phyloP scores from a whole-genome alignment of 148 eudicot species.

The Nepenthes gracilis region DNA sequence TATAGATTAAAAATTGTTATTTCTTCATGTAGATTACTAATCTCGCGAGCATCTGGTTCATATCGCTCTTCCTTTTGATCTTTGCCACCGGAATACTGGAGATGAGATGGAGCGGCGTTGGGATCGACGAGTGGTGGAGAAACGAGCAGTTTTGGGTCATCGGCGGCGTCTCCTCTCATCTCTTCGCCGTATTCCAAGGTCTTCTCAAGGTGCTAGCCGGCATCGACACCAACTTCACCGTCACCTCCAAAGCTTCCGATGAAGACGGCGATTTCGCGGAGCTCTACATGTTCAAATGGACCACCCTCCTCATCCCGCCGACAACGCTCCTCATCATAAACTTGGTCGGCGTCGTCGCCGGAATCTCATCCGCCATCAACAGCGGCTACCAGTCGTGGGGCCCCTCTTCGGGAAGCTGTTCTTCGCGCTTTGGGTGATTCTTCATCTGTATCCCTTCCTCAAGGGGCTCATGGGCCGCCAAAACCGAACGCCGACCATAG shows the following conservation, averaged over 20 bases:
- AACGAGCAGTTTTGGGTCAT: conserved; percentile 89
- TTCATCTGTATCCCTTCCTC: conserved; percentile 73
- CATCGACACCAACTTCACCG: conserved; percentile 73
- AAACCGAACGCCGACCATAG: conserved; percentile 70
- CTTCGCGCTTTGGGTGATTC: conserved; percentile 70
- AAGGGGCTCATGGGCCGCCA: conserved; percentile 81
- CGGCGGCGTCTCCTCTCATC: conserved; percentile 70
- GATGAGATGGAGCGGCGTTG: conserved; percentile 80
- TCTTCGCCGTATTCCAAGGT: conserved; percentile 71
- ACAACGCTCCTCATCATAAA: conserved; percentile 65
- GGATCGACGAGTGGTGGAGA: conserved; percentile 81
- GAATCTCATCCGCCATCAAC: conserved; percentile 57
- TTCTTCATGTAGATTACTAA: conserved; percentile 44
- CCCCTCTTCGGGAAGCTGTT: conserved; percentile 67
- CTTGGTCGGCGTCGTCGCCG: conserved; percentile 72
- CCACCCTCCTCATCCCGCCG: conserved; percentile 68
- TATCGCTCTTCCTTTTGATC: conserved; percentile 57
- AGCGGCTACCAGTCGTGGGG: conserved; percentile 87
- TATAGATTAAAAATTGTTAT: no score
- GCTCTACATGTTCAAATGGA: conserved; percentile 78
- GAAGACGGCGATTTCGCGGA: conserved; percentile 73
- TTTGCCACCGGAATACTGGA: conserved; percentile 66
- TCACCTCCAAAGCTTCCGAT: conserved; percentile 63
- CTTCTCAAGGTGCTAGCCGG: conserved; percentile 69
- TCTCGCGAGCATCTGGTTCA: conserved; percentile 66